Evolutionary conservation across 805 yeast species (phyloP).

Genomic region (Blastobotrys americana): DNA sequence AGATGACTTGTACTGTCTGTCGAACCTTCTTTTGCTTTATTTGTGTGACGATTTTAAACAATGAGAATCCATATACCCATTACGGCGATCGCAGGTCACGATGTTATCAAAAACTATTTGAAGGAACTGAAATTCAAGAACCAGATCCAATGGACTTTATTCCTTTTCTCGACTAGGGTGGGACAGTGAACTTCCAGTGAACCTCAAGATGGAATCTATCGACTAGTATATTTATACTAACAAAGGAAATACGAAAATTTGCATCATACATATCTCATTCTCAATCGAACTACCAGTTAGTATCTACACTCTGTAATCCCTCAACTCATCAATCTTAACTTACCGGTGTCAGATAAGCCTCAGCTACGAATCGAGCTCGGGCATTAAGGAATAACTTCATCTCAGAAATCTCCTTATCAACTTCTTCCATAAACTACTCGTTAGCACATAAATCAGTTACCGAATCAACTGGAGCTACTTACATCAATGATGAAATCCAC

Average conservation of each 20-base stretch:
- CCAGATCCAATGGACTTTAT: background rate
- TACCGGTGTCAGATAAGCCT: slow-evolving; percentile 85
- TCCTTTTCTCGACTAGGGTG: background rate
- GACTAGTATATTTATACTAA: no score
- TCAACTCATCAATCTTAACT: no score
- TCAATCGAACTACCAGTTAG: no score
- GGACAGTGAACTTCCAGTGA: no score
- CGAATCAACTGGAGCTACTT: background rate
- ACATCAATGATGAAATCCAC: slow-evolving; percentile 90
- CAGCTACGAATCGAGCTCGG: slow-evolving; percentile 96
- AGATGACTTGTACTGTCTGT: slow-evolving; percentile 19
- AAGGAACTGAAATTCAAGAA: slow-evolving; percentile 15
- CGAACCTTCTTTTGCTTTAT: slow-evolving; percentile 17
- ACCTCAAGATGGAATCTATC: no score
- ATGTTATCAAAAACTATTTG: slow-evolving; percentile 18
- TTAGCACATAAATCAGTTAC: background rate
- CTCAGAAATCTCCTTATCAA: slow-evolving; percentile 96
- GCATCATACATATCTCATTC: no score
- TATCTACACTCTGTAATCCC: no score
- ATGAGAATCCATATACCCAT: slow-evolving; percentile 16
- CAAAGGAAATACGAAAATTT: no score
- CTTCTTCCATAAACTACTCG: slow-evolving; percentile 87
- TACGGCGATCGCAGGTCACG: slow-evolving; percentile 12
- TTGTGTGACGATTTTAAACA: slow-evolving; percentile 11
- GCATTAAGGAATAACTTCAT: slow-evolving; percentile 96